phyloP scores from a whole-genome alignment of 139 green algal species.

The Tetraselmis striata region DNA sequence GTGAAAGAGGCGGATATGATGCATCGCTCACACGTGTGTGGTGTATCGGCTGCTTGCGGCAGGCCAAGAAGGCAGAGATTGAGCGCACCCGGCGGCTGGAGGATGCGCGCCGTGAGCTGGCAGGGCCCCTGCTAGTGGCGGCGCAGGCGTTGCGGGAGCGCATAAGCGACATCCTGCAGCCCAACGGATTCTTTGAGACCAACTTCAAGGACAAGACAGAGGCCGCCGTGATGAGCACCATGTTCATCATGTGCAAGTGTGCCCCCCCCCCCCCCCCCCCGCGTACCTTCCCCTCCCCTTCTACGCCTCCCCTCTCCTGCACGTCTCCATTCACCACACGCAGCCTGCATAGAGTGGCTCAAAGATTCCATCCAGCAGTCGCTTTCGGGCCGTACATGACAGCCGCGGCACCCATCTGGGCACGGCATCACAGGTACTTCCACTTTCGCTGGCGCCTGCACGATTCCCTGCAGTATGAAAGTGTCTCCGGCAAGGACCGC shows the following conservation, averaged over 20 bases:
- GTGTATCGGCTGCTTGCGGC: no score
- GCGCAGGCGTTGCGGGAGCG: background rate
- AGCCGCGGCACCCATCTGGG: background rate
- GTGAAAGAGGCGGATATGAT: no score
- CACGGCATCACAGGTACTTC: background rate
- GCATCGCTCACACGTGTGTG: no score
- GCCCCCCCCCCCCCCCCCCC: no score
- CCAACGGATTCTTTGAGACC: background rate
- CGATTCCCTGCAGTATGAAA: background rate
- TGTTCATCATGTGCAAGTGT: background rate
- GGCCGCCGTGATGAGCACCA: background rate
- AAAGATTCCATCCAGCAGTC: no score
- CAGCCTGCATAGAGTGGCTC: no score
- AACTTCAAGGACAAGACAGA: background rate
- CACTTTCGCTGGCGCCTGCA: background rate
- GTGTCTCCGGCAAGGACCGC: background rate
- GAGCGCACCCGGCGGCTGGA: background rate
- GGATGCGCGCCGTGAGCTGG: background rate
- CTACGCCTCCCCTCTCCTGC: background rate
- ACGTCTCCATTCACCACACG: no score
- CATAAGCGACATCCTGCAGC: background rate
- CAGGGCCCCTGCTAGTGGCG: background rate
- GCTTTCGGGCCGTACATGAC: no score
- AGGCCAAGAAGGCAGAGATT: background rate
- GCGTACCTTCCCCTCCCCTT: background rate